A percentile compares a stretch with the other conserved stretches of the same genome.
These are phyloP conservation scores for Tetrapisispora iriomotensis DNA, from an alignment of 805 yeast species.

Conservation along the genomic window DNA sequence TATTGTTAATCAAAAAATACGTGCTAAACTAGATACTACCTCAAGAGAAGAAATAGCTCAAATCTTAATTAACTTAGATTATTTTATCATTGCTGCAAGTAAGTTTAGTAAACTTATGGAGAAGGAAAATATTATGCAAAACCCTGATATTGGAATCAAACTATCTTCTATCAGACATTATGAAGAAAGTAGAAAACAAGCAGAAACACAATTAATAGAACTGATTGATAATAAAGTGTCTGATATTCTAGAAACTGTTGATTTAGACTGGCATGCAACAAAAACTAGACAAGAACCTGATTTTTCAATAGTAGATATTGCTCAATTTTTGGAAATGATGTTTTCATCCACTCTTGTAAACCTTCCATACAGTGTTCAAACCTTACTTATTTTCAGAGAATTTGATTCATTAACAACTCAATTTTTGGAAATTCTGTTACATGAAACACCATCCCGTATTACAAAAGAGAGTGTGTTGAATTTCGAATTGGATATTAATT, in stretches of 20 bases:
- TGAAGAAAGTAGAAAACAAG: slow-evolving; percentile 49
- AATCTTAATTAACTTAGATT: slow-evolving; percentile 78
- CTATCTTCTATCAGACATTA: slow-evolving; percentile 48
- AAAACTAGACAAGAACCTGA: slow-evolving; percentile 51
- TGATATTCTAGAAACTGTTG: slow-evolving; percentile 74
- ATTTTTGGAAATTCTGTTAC: slow-evolving; percentile 49
- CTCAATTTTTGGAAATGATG: slow-evolving; percentile 73
- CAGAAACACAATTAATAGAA: slow-evolving; percentile 73
- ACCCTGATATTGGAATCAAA: slow-evolving; percentile 34
- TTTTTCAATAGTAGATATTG: slow-evolving; percentile 69
- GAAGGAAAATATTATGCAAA: slow-evolving; percentile 27
- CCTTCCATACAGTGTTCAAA: slow-evolving; percentile 67
- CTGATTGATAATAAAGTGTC: slow-evolving; percentile 73
- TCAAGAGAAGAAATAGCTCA: slow-evolving; percentile 89
- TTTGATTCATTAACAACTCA: slow-evolving; percentile 75
- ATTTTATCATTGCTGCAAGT: slow-evolving; percentile 64
- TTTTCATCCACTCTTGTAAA: slow-evolving; percentile 77
- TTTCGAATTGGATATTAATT: slow-evolving; percentile 71
- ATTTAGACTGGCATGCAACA: slow-evolving; percentile 70
- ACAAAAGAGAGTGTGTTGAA: slow-evolving; percentile 56
- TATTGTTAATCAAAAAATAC: slow-evolving; percentile 56
- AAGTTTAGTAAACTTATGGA: slow-evolving; percentile 44
- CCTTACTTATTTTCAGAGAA: slow-evolving; percentile 74
- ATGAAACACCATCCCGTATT: slow-evolving; percentile 40
- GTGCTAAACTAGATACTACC: slow-evolving; percentile 51